Base-by-base conservation (phyloP, 2,329 filamentous ascomycete genomes). In the Zopfia rhizophila region DNA sequence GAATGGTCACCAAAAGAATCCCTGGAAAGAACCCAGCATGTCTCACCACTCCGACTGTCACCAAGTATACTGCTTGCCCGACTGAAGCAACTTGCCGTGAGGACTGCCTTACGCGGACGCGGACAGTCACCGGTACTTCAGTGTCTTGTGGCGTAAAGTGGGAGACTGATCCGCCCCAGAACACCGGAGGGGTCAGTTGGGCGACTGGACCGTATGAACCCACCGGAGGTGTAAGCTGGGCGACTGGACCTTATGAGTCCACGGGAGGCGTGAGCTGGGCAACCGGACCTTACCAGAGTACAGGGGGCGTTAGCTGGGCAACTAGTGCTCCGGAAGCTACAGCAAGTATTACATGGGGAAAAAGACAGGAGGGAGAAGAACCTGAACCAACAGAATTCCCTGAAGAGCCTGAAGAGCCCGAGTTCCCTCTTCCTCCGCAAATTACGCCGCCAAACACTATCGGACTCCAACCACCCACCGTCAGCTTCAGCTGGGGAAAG, bases 301-400 rank as follows among this genome's bases (percentile, higher is more conserved):
- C 37, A 14, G 37, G 27, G 12, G 25, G 27, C 4, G 23, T 38
- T 22, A 33, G 28, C 37, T 45, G 29, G 27, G 31, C n/a, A n/a
- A n/a, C n/a, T n/a, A n/a, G n/a, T n/a, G n/a, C n/a, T n/a, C n/a
- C n/a, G n/a, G n/a, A n/a, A n/a, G n/a, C 55, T 2, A 38, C 13
- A 3, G 35, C 38, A 11, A 50, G 55, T 10, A 42, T 58, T 2
- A 56, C 49, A 30, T 60, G 57, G 42, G 45, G 21, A 12, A 17
- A n/a, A 7, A 35, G 14, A 11, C 31, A 19, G 6, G 16, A 35
- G 11, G 18, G 8, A n/a, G 13, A 35, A 5, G 31, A 35, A n/a
- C 16, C 18, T 35, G 37, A 41, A 23, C 36, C 36, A 17, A 30
- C 40, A 19, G 38, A 37, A 10, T 25, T 41, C 7, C 47, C 47